Evolutionary conservation across 805 yeast genomes (phyloP), one percentile per base, ranked within the genome.

Genomic region (Teunomyces barrocoloradensis): DNA sequence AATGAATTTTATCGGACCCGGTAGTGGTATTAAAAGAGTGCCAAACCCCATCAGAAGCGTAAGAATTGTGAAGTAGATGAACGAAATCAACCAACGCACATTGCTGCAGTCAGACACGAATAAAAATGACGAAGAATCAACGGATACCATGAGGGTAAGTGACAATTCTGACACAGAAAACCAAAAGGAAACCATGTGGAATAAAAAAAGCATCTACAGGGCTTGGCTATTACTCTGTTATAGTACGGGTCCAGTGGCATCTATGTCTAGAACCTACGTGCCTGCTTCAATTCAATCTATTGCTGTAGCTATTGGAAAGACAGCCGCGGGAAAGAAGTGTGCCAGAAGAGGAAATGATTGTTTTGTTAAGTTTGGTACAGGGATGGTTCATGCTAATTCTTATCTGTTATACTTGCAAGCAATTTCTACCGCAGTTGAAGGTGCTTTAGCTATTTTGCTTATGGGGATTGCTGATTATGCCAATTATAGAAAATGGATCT

Each of bases 391-490:
- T 46, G 49, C 59, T 17, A 60, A 66, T 4, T 65, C 75, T 0
- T 72, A 68, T 50, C 74, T 68, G 5, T 48, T 71, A 37, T 72
- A 71, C 43, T 45, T 71, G 29, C 60, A 58, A 42, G 75, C 76
- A 1, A 57, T 70, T 12, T 61, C 59, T 17, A 71, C 75, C 1
- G 63, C 73, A 0, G 6, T 68, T n/a, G 76, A 72, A 48, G 74
- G 74, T 1, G 39, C 67, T 2, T 46, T 70, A 2, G 61, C 75
- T 0, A 53, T 71, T 3, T 38, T 68, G 5, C 44, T 71, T 12
- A 69, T 69, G 73, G 69, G 73, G 1, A 54, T 70, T 50, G 76
- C 75, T 5, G 77, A 71, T 47, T 71, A 63, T 52, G 64, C 73
- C 13, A 61, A 66, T 45, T 65, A 65, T 45, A 58, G 69, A 27